Evolutionary conservation across 257 asterid genomes (phyloP).

Genomic region (Ilex aquifolium): DNA sequence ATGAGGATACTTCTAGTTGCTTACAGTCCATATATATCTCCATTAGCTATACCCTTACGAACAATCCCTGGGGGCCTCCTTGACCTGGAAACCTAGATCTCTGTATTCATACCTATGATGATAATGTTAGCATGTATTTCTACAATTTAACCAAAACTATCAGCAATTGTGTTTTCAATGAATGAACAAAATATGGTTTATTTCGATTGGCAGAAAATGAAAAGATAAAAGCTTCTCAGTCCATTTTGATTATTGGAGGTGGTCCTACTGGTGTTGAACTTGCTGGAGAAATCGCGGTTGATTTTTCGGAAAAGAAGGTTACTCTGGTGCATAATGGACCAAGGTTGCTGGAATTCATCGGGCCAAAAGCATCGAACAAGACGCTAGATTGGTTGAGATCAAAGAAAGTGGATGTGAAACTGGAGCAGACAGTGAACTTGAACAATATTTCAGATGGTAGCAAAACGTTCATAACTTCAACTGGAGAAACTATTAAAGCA

Average conservation of each 20-base stretch:
- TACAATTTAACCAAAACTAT: background rate
- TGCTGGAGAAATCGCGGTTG: conserved; percentile 67
- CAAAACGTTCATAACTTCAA: conserved; percentile 41
- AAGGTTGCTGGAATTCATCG: conserved; percentile 65
- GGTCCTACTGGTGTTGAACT: conserved; percentile 93
- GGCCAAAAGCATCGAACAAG: conserved; percentile 56
- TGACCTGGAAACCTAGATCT: no score
- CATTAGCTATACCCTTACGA: no score
- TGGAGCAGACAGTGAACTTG: conserved; percentile 56
- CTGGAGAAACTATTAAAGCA: conserved; percentile 60
- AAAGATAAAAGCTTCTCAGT: conserved; percentile 59
- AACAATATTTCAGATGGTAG: conserved; percentile 35
- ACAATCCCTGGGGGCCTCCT: no score
- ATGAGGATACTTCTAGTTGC: no score
- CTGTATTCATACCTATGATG: no score
- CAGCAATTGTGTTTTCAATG: background rate
- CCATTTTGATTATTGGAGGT: conserved; percentile 74
- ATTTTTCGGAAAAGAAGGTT: conserved; percentile 79
- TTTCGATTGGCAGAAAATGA: conserved; percentile 41
- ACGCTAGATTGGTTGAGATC: conserved; percentile 64
- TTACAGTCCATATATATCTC: no score
- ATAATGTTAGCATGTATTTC: no score
- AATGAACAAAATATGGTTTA: background rate
- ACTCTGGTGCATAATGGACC: conserved; percentile 68
- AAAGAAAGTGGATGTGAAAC: conserved; percentile 65